A percentile compares a stretch with the other conserved stretches of the same genome.
These are phyloP conservation scores for Claviceps monticola DNA, from an alignment of 2,329 filamentous ascomycete species.

Conservation along the genomic window DNA sequence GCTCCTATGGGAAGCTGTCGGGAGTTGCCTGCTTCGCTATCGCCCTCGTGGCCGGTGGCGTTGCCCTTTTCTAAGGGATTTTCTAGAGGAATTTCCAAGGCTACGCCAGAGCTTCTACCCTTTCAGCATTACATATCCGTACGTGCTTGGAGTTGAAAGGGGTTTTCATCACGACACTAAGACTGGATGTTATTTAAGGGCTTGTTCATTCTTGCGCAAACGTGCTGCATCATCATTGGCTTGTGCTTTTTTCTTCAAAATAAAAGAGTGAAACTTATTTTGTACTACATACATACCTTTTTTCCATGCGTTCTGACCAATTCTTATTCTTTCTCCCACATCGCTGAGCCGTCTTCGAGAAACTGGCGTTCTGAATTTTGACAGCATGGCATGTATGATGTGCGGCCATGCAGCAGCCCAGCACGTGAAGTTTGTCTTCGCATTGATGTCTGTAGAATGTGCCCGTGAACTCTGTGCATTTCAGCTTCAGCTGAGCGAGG, in stretches of 20 bases:
- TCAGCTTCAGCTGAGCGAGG: too few species aligned
- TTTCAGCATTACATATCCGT: conserved; percentile 1
- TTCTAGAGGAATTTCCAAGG: neutral
- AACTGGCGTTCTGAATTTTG: too few species aligned
- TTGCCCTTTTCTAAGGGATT: conserved; percentile 7
- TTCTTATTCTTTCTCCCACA: too few species aligned
- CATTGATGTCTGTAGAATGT: too few species aligned
- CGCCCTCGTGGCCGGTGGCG: conserved; percentile 6
- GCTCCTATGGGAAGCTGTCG: conserved; percentile 6
- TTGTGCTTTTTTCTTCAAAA: neutral
- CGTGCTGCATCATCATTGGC: neutral
- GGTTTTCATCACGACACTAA: neutral
- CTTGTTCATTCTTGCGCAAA: neutral
- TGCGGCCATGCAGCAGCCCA: too few species aligned
- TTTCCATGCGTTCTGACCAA: too few species aligned
- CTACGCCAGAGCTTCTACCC: neutral
- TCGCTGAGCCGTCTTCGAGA: too few species aligned
- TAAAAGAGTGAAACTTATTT: too few species aligned
- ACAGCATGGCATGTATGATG: too few species aligned
- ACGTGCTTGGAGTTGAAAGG: neutral
- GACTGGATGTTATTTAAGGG: neutral
- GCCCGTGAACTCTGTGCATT: too few species aligned
- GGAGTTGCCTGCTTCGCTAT: conserved; percentile 8
- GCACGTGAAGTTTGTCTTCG: too few species aligned
- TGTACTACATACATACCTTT: too few species aligned